Conservation (phyloP, 1,139 yeast species). For the Sugiyamaella pinicola region DNA sequence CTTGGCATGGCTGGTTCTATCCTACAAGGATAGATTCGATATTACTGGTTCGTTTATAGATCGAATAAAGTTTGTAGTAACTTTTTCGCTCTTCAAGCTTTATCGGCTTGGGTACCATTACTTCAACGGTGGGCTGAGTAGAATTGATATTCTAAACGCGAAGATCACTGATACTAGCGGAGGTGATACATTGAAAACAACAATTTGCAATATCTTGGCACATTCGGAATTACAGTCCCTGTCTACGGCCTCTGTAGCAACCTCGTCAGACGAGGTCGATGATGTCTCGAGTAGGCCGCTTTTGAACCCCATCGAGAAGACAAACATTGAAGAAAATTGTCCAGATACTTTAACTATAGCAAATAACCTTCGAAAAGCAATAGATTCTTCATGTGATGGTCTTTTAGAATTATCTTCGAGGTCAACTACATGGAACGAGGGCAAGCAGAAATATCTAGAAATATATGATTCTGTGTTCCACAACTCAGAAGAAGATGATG, state of each 20-base stretch:
- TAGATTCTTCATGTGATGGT: neutral
- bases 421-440: constrained; percentile 22
- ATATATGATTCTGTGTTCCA: constrained; percentile 21
- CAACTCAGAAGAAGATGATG: neutral
- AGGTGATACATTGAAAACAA: neutral
- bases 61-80: neutral
- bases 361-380: neutral
- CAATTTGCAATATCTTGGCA: constrained; percentile 1
- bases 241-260: neutral
- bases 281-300: neutral
- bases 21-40: constrained; percentile 6
- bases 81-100: neutral
- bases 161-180: neutral
- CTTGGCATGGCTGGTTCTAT: constrained; percentile 15
- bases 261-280: neutral
- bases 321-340: neutral
- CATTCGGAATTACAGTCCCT: neutral
- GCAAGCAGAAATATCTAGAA: constrained; percentile 17
- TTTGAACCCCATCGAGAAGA: neutral
- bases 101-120: neutral
- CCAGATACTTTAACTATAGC: neutral
- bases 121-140: neutral
- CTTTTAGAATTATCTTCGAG: neutral
- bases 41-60: neutral
- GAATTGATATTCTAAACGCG: constrained; percentile 4